Evolutionary conservation across 805 yeast genomes (phyloP), one percentile per base, ranked within the genome.

Genomic region (Hanseniaspora vineae): DNA sequence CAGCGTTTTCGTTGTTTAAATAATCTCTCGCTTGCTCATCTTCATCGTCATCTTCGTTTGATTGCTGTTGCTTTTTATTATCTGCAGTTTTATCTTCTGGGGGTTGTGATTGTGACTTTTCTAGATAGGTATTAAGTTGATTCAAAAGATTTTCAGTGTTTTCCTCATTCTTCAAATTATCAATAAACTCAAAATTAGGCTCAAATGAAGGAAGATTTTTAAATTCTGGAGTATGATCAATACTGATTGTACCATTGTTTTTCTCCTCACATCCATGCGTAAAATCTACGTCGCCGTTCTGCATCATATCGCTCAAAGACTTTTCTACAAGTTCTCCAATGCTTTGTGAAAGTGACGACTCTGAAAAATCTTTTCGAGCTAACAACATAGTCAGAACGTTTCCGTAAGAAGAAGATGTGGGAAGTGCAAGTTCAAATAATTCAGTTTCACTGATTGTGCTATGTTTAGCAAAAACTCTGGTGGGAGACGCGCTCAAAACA

Each of bases 1-100:
- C 74, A 15, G 69, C 58, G 11, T 64, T 64, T 45, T 67, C 68
- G 1, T 55, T 42, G n/a, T 56, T 49, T 39, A 69, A 57, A 37
- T 62, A 64, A 18, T 58, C 52, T 32, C 52, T 46, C 0, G 61
- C 66, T 33, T 55, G 57, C 18, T 40, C 18, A 12, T 54, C 54
- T 35, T 64, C 61, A 5, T 52, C 58, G 10, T 56, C 60, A 1
- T 52, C 57, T 10, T 50, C 56, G 12, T 50, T 51, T 11, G 54
- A 57, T 23, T 12, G 15, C 15, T 12, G 37, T 50, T 48, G 13
- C 51, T 55, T 10, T 57, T 11, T 11, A 13, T 20, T 32, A 11
- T 13, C 9, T 17, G 12, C 18, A 29, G 31, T 5, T 39, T 20
- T 14, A 18, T 49, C 45, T 2, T 33, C 19, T 37, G 19, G 19